Conservation (phyloP, 768 basidiomycete species). For the Leccinum subtestaceum region DNA sequence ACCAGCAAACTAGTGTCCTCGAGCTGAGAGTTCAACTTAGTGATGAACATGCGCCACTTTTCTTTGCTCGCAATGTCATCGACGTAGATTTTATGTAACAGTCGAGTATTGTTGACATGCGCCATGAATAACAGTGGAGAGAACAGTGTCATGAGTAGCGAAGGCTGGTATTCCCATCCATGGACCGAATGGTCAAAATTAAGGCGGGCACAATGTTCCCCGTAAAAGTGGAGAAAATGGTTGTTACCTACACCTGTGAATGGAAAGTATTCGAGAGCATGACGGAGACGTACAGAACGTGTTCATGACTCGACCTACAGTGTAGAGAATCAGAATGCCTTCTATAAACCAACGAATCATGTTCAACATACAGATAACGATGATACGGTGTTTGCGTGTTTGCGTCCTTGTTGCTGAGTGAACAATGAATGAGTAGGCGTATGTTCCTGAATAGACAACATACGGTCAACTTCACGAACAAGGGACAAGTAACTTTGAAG, state of each 20-base stretch:
- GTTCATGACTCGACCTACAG: constrained; percentile 30
- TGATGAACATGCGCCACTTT: constrained; percentile 45
- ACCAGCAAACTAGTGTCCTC: constrained; percentile 55
- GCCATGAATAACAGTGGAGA: constrained; percentile 48
- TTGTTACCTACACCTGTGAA: constrained; percentile 28
- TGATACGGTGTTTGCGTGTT: constrained; percentile 13
- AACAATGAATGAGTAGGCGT: neutral
- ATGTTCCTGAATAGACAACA: neutral
- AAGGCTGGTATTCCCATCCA: constrained; percentile 24
- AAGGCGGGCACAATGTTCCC: constrained; percentile 43
- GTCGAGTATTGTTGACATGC: constrained; percentile 44
- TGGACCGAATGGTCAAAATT: constrained; percentile 33
- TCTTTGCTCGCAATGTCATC: constrained; percentile 41
- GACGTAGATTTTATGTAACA: constrained; percentile 48
- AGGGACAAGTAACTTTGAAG: constrained; percentile 23
- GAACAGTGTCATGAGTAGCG: constrained; percentile 36
- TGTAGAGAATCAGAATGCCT: constrained; percentile 2
- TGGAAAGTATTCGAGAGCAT: constrained; percentile 8
- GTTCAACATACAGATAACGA: constrained; percentile 19
- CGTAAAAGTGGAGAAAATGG: constrained; percentile 41
- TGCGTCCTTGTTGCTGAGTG: constrained; percentile 10
- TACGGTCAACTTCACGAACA: constrained; percentile 25
- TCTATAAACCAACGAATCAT: neutral
- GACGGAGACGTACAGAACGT: constrained; percentile 23
- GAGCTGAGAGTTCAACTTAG: constrained; percentile 46